A percentile compares a stretch with the other conserved stretches of the same genome.
Conservation (phyloP, 441 rosid species). For the Rhodomyrtus psidioides region DNA sequence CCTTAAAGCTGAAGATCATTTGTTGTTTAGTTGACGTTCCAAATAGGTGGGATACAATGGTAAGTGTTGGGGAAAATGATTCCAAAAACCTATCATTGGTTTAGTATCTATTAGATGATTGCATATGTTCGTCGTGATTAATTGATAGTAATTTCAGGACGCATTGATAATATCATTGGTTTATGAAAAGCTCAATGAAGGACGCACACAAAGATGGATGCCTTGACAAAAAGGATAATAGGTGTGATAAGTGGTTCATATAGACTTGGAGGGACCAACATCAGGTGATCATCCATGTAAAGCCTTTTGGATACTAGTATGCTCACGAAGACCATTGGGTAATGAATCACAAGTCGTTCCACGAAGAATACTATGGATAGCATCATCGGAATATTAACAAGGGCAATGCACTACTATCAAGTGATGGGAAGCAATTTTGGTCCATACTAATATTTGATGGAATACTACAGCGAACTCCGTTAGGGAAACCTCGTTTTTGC, state of each 20-base stretch:
- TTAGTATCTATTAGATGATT: no score
- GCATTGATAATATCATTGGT: no score
- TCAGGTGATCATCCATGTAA: neutral
- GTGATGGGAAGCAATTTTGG: neutral
- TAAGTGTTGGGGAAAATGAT: no score
- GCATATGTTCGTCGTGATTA: no score
- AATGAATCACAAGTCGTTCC: neutral
- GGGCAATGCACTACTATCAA: neutral
- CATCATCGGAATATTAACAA: neutral
- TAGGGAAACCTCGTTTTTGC: no score
- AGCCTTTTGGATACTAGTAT: neutral
- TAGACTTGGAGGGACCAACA: neutral
- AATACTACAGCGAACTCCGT: no score
- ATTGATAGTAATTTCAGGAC: no score
- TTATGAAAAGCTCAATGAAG: neutral
- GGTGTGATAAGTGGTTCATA: neutral
- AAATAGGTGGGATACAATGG: no score
- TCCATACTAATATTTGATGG: no score
- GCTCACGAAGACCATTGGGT: neutral
- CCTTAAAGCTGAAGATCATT: no score
- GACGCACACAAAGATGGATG: neutral
- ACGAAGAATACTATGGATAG: neutral
- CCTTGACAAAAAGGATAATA: neutral
- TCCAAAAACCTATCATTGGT: no score
- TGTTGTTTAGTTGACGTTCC: no score